Evolutionary conservation across 2,329 filamentous ascomycete species (phyloP), one percentile per base, ranked within the genome.

Genomic region (Diaporthe citri): DNA sequence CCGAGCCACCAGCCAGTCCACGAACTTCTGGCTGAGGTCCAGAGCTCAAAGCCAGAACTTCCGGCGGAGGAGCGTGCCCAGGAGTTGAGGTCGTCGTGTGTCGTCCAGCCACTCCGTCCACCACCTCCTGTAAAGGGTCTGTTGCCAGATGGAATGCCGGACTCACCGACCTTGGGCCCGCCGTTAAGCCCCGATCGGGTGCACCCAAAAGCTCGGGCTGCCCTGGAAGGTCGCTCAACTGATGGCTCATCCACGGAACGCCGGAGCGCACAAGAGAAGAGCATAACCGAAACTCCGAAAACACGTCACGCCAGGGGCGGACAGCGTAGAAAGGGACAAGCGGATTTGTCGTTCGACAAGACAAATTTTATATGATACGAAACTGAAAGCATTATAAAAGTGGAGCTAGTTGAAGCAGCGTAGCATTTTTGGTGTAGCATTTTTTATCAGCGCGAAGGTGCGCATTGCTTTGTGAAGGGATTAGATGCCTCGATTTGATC

Each of bases 1-100:
- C 15, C 34, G 22, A 28, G n/a, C 28, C 34, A n/a, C 1, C 64
- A 55, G 15, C 36, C 46, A 20, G 64, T 69, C n/a, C 64, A 69
- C n/a, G 64, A 69, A 17, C 64, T 69, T 3, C 34, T 69, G 34
- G 64, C 64, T 25, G 64, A 69, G 15, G 64, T 69, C 15, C 46
- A 69, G 10, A 28, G 34, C 22, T 4, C 64, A 3, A 41, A 10
- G 0, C 15, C 15, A 10, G 48, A 55, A 36, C 64, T 69, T 4
- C 48, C 64, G 1, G 34, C 34, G 12, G 2, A 39, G 22, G 64
- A 55, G 48, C 46, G 31, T 6, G 17, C 15, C 13, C 64, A 39
- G 36, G 64, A 69, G 48, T 20, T 69, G 34, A 69, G 48, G 64
- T 39, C 64, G 34, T 69, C 64, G 0, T 69, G 48, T 41, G 28